Conservation (phyloP, 2,329 filamentous ascomycete genomes). For the Plenodomus biglobosus region DNA sequence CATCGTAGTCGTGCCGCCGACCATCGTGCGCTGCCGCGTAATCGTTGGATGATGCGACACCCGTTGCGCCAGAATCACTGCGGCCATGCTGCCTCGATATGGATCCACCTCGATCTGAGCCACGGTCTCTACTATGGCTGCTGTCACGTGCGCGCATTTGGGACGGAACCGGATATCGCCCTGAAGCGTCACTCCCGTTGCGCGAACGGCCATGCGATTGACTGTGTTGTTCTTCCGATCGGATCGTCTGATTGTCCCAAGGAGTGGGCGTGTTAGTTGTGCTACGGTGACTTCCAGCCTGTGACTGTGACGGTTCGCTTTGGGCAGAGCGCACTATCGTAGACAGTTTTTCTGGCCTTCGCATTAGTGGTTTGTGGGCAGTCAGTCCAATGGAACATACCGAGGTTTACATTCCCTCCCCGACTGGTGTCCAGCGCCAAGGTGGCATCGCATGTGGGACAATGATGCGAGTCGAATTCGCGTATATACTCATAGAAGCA, state of each 20-base stretch:
- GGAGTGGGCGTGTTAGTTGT: slow-evolving; percentile 61
- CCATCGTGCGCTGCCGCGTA: slow-evolving; percentile 76
- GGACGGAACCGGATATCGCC: slow-evolving; percentile 31
- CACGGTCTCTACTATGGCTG: slow-evolving; percentile 44
- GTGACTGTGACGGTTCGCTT: slow-evolving; percentile 55
- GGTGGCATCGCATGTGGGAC: slow-evolving; percentile 89
- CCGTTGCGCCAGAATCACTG: slow-evolving; percentile 75
- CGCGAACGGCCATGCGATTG: slow-evolving; percentile 44
- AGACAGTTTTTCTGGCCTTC: slow-evolving; percentile 81
- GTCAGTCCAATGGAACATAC: slow-evolving; percentile 53
- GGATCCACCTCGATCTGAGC: slow-evolving; percentile 44
- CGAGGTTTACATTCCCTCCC: slow-evolving; percentile 88
- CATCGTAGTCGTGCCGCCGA: slow-evolving; percentile 88
- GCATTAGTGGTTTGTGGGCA: slow-evolving; percentile 12
- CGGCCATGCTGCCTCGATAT: slow-evolving; percentile 61
- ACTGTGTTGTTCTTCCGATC: slow-evolving; percentile 47
- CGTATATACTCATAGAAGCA: slow-evolving; percentile 99
- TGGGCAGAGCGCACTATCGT: slow-evolving; percentile 86
- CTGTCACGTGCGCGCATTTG: slow-evolving; percentile 39
- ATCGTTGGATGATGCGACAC: slow-evolving; percentile 72
- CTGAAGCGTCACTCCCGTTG: slow-evolving; percentile 39
- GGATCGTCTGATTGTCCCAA: slow-evolving; percentile 62
- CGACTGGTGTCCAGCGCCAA: slow-evolving; percentile 89
- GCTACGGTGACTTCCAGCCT: slow-evolving; percentile 43
- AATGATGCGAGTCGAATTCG: slow-evolving; percentile 90